These are phyloP conservation scores for Nelumbo lutea DNA, from an alignment of 164 flowering plant species.

Conservation along the genomic window DNA sequence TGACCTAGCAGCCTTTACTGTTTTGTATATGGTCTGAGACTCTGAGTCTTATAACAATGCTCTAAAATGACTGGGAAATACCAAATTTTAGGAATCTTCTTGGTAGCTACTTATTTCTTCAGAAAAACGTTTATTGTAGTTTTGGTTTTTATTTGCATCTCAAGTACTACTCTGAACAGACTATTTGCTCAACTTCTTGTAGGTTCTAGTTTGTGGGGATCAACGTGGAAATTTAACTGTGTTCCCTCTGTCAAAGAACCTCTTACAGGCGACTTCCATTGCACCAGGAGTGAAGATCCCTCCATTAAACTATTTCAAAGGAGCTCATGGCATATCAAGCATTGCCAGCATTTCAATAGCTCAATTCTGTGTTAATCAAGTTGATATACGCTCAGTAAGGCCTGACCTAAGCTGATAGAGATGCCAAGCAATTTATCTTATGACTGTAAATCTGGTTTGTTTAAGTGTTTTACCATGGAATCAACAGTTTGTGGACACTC, in stretches of 20 bases:
- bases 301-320: constrained; percentile 71
- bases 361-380: constrained; percentile 26
- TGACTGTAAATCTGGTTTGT: no score
- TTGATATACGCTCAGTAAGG: constrained; percentile 77
- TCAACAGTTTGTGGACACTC: no score
- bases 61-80: no score
- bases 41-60: no score
- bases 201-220: constrained; percentile 94
- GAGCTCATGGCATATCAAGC: constrained; percentile 93
- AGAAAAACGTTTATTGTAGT: no score
- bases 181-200: constrained; percentile 14
- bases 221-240: constrained; percentile 82
- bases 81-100: no score
- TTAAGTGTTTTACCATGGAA: no score
- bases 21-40: no score
- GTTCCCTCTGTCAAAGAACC: constrained; percentile 50
- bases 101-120: no score
- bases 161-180: background rate
- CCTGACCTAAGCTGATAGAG: background rate
- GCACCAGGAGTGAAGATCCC: constrained; percentile 36
- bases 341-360: constrained; percentile 62
- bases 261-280: constrained; percentile 20
- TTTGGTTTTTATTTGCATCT: no score
- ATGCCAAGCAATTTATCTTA: no score
- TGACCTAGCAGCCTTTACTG: no score